Base-by-base conservation (phyloP, 2,329 filamentous ascomycete genomes). In the Cladophialophora psammophila region DNA sequence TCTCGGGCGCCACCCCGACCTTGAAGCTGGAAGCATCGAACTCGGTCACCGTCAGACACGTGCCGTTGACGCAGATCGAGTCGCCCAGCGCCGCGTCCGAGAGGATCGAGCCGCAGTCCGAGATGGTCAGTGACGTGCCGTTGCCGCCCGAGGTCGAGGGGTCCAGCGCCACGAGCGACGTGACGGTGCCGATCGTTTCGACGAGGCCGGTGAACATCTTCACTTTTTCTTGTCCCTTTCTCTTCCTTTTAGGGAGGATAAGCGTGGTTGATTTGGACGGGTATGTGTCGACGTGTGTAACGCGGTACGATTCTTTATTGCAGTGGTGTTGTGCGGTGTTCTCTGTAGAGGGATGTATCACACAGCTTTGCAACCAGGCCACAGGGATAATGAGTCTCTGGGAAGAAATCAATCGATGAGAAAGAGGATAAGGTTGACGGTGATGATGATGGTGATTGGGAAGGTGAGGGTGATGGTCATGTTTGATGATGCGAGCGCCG, bases 51-150 rank as follows among this genome's bases (percentile, higher is more conserved):
- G 95, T 99, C 60, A 99, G 88, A 79, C 95, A 99, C 75, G 93
- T 94, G 76, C 95, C 95, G 82, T 99, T 99, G 78, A 99, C 87
- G 77, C 90, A 88, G 78, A 99, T 98, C 77, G 92, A 96, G 84
- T 99, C 95, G 72, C 95, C 95, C 31, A 96, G 84, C 73, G 93
- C 89, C 72, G 88, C 91, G 79, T 97, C 95, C 40, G 83, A 84
- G 72, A 99, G 90, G 67, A 99, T 91, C n/a, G 84, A 83, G 66
- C 90, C 90, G 72, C 86, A 81, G 72, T 94, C 85, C 72, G 87
- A 86, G 79, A 99, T 95, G 72, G 92, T 97, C 75, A 98, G 85
- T 52, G 93, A 95, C 60, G 94, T 97, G 75, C 95, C 94, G 77
- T 92, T 91, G 74, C 87, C 87, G 75, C 87, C 87, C 74, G 84